Evolutionary conservation across 495 filamentous ascomycete species (phyloP).

Genomic region (Neurospora sublineolata): DNA sequence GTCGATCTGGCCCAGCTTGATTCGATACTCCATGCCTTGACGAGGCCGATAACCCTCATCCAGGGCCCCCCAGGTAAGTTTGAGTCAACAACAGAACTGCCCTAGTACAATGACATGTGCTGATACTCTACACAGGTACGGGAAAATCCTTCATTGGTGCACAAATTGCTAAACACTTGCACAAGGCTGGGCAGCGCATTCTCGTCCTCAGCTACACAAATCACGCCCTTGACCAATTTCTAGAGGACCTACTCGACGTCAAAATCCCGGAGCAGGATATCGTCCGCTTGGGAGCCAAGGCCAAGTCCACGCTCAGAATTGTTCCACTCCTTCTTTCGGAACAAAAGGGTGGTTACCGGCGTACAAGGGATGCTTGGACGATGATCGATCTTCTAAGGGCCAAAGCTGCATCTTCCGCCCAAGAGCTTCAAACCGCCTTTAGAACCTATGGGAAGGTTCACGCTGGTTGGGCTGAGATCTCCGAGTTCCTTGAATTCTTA

Average conservation of each 20-base stretch:
- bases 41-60: constrained; percentile 47
- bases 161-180: constrained; percentile 47
- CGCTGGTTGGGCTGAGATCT: constrained; percentile 25
- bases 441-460: not conserved
- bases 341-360: constrained; percentile 26
- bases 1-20: constrained; percentile 49
- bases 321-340: constrained; percentile 33
- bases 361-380: constrained; percentile 21
- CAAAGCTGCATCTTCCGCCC: constrained; percentile 12
- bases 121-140: constrained; percentile 41
- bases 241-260: constrained; percentile 54
- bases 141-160: constrained; percentile 74
- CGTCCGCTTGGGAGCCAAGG: constrained; percentile 50
- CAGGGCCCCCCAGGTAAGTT: constrained; percentile 64
- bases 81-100: not conserved
- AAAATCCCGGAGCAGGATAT: constrained; percentile 42
- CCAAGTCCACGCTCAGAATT: constrained; percentile 44
- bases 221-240: constrained; percentile 67
- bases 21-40: constrained; percentile 46
- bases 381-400: constrained; percentile 29
- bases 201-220: constrained; percentile 56
- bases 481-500: constrained; percentile 56
- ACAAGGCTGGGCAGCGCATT: constrained; percentile 40
- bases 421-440: constrained; percentile 7
- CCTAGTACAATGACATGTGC: not conserved